These are phyloP conservation scores for Fusarium gaditjirri DNA, from an alignment of 2,329 filamentous ascomycete genomes.

Conservation along the genomic window DNA sequence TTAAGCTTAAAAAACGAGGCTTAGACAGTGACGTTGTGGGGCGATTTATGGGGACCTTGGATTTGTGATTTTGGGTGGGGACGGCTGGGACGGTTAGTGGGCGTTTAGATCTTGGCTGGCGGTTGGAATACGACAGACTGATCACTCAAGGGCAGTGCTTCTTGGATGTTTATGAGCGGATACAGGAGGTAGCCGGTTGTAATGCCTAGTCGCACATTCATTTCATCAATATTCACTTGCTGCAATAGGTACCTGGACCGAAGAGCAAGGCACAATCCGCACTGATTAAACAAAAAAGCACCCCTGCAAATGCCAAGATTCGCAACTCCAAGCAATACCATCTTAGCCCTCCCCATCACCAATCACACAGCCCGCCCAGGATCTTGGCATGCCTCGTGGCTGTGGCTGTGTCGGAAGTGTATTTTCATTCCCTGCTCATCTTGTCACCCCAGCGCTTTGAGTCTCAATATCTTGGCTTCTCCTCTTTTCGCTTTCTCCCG, in stretches of 20 bases:
- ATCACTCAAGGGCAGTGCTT: background rate
- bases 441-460: background rate
- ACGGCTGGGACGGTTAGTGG: background rate
- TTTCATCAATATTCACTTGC: background rate
- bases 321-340: background rate
- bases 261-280: background rate
- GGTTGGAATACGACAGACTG: background rate
- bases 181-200: background rate
- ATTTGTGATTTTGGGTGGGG: background rate
- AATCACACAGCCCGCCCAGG: constrained; percentile 5
- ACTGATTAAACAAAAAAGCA: background rate
- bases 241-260: no score
- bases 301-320: constrained; percentile 1
- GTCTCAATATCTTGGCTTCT: constrained; percentile 23
- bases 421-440: constrained; percentile 8
- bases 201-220: background rate
- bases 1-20: constrained; percentile 35
- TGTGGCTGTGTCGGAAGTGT: constrained; percentile 33
- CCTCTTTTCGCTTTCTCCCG: background rate
- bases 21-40: constrained; percentile 28
- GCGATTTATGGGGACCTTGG: background rate
- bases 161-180: background rate
- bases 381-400: constrained; percentile 25
- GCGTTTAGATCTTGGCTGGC: background rate
- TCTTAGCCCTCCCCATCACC: background rate